Evolutionary conservation across 139 green algal genomes (phyloP), one percentile per base, ranked within the genome.

Genomic region (Gonium pectorale): DNA sequence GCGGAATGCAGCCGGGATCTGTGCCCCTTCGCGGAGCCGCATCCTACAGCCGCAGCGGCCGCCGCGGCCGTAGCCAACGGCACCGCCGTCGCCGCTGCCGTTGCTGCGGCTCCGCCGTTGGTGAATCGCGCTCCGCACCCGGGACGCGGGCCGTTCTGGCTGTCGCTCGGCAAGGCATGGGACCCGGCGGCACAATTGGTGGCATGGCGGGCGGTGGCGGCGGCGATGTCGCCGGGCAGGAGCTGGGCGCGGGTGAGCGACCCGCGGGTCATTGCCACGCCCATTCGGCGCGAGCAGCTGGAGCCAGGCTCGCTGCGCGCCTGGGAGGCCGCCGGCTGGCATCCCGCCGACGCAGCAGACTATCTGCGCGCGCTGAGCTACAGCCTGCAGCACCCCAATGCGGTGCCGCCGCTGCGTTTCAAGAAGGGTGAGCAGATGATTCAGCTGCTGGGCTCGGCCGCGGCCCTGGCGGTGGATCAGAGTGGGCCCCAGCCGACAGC

Each of bases 91-190:
- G 15, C 46, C 13, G 46, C 46, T 11, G 13, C 15, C 13, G 46
- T 11, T 24, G 54, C 17, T 19, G 54, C 54, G 54, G 21, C 11
- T 6, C n/a, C 21, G 40, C 43, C 37, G 7, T 24, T 49, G 71
- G 71, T 80, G 11, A 80, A 80, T 35, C 33, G 51, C 15, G 71
- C 71, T 3, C 71, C 71, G 33, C 71, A 80, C 37, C 71, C 71
- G 0, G 71, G 71, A 49, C 71, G 71, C 51, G 71, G 71, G 0
- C 71, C 71, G 7, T 80, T 67, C 71, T 80, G 38, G 51, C 21
- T 80, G 33, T 3, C 71, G 7, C 5, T 80, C 51, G 52, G 29
- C 22, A 22, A 2, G 22, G 22, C 51, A 22, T 33, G 21, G 22
- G 9, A 1, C 2, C 9, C 71, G 51, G 35, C 24, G 7, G 9